Evolutionary conservation across 345 rosid genomes (phyloP).

Genomic region (Trapa bicornis): DNA sequence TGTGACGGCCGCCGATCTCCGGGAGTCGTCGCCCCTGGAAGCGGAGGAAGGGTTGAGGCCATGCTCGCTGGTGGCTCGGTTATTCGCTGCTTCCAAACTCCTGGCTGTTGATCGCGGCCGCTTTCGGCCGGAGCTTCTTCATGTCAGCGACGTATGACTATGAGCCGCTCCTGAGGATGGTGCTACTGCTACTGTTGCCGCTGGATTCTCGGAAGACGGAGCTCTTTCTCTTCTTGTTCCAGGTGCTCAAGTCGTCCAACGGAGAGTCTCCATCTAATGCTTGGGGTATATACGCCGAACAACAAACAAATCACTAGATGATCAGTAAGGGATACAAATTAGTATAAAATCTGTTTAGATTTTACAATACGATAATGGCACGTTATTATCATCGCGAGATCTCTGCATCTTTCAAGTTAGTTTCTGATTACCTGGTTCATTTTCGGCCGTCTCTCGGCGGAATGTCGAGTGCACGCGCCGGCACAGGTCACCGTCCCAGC

Average conservation of each 20-base stretch:
- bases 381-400: too few species aligned
- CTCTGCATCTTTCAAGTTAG: too few species aligned
- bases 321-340: too few species aligned
- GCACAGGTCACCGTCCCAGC: constrained; percentile 67
- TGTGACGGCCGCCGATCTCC: not conserved
- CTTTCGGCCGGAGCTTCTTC: constrained; percentile 29
- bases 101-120: constrained; percentile 21
- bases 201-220: constrained; percentile 15
- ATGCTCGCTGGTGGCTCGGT: constrained; percentile 56
- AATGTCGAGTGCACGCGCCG: constrained; percentile 54
- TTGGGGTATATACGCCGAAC: constrained; percentile 38
- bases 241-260: constrained; percentile 44
- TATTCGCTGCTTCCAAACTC: constrained; percentile 44
- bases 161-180: constrained; percentile 11
- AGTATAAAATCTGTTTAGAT: too few species aligned
- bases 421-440: constrained; percentile 60
- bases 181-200: constrained; percentile 5
- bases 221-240: constrained; percentile 27
- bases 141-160: constrained; percentile 34
- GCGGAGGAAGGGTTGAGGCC: constrained; percentile 56
- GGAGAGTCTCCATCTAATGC: constrained; percentile 59
- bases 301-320: too few species aligned
- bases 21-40: constrained; percentile 40
- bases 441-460: constrained; percentile 61
- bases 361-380: too few species aligned